These are phyloP conservation scores for Trametes meyenii DNA, from an alignment of 768 basidiomycete genomes.

Conservation along the genomic window DNA sequence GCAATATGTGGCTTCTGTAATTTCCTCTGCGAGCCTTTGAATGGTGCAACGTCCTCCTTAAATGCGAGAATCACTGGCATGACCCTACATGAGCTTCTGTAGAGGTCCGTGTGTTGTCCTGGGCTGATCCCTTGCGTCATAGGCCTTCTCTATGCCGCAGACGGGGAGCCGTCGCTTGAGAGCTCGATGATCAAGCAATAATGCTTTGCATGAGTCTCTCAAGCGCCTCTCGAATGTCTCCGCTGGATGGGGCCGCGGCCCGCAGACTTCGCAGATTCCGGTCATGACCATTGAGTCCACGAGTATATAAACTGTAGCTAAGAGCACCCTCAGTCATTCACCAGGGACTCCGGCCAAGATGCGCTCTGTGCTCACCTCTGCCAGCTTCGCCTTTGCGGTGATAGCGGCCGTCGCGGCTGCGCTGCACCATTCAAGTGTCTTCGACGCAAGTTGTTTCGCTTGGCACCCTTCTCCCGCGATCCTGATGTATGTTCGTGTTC, in stretches of 20 bases:
- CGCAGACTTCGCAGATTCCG: too few species aligned
- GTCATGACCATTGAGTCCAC: not conserved
- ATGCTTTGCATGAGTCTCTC: too few species aligned
- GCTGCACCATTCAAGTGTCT: slow-evolving; percentile 7
- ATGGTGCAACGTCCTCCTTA: too few species aligned
- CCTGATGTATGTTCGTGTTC: not conserved
- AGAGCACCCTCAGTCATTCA: not conserved
- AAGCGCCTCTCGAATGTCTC: too few species aligned
- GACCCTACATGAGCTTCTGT: too few species aligned
- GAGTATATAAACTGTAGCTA: not conserved
- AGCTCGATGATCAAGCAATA: not conserved
- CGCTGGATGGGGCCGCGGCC: too few species aligned
- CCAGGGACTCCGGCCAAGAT: not conserved
- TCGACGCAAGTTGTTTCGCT: slow-evolving; percentile 7
- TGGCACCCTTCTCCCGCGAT: not conserved
- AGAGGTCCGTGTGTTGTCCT: too few species aligned
- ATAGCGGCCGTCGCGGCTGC: slow-evolving; percentile 1
- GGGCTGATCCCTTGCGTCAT: not conserved
- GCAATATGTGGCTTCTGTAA: too few species aligned
- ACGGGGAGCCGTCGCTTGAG: not conserved
- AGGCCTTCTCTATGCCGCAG: not conserved
- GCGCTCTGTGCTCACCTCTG: not conserved
- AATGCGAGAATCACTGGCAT: too few species aligned
- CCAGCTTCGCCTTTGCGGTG: not conserved
- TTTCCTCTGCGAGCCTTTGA: too few species aligned